These are phyloP conservation scores for Miscanthus sacchariflorus DNA, from an alignment of 202 grass and related monocot genomes.

Conservation along the genomic window DNA sequence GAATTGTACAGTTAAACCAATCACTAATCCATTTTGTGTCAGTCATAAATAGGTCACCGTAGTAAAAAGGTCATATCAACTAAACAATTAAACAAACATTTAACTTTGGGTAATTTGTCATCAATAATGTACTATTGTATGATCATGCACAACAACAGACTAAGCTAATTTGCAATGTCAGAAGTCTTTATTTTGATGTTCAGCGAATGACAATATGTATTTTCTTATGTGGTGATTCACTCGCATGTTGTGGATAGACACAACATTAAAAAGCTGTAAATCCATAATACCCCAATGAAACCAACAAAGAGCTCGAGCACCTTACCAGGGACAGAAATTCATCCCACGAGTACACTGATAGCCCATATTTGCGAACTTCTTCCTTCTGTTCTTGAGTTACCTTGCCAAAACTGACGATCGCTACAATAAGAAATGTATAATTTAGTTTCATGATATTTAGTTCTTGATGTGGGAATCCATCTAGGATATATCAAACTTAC, in stretches of 20 bases:
- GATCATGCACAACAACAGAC: conserved; percentile 36
- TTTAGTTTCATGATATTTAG: conserved; percentile 33
- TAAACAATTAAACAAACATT: conserved; percentile 21
- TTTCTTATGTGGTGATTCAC: conserved; percentile 31
- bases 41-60: neutral
- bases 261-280: neutral
- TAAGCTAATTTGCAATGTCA: neutral
- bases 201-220: conserved; percentile 20
- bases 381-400: conserved; percentile 82
- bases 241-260: conserved; percentile 26
- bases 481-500: conserved; percentile 61
- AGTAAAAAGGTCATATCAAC: conserved; percentile 35
- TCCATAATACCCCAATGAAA: conserved; percentile 16
- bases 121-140: conserved; percentile 2
- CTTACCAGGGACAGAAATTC: conserved; percentile 88
- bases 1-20: conserved; percentile 20
- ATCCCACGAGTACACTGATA: conserved; percentile 79
- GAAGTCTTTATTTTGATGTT: conserved; percentile 12
- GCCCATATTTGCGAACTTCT: conserved; percentile 68
- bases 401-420: conserved; percentile 90
- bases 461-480: conserved; percentile 35
- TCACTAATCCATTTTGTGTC: neutral
- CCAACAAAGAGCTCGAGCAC: conserved; percentile 7
- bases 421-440: conserved; percentile 51
- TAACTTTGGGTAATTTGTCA: neutral